Evolutionary conservation across 169 alveolate genomes (phyloP).

Genomic region (Cyclospora cayetanensis): DNA sequence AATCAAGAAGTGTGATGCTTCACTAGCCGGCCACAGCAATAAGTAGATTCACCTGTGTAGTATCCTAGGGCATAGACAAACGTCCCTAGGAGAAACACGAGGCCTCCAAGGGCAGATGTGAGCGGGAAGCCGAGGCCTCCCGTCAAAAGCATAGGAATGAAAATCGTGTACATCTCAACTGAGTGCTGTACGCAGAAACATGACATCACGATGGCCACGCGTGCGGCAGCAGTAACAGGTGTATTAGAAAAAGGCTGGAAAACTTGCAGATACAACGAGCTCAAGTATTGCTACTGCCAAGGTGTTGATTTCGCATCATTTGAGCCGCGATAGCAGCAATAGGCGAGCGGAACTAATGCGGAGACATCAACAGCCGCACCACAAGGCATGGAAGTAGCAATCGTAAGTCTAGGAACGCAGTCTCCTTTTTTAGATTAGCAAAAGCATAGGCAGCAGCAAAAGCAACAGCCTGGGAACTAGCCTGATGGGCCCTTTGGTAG

Average conservation of each 20-base stretch:
- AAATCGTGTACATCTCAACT: constrained; percentile 5
- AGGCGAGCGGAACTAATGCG: neutral
- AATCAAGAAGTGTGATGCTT: no score
- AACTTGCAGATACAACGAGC: neutral
- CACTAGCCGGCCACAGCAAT: no score
- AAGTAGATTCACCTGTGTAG: constrained; percentile 18
- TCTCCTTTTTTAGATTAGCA: neutral
- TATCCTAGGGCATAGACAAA: constrained; percentile 55
- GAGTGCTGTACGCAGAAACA: no score
- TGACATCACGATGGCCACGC: neutral
- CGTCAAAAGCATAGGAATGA: neutral
- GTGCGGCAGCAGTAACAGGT: neutral
- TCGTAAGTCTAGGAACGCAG: no score
- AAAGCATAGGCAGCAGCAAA: neutral
- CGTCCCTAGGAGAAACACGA: constrained; percentile 15
- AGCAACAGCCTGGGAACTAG: neutral
- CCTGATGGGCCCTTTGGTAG: constrained; percentile 58
- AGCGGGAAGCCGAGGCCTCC: constrained; percentile 40
- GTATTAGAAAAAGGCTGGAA: neutral
- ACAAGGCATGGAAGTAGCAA: neutral
- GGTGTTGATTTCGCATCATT: neutral
- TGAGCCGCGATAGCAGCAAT: neutral
- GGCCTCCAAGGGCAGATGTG: constrained; percentile 28
- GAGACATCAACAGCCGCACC: neutral
- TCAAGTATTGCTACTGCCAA: neutral